Base-by-base conservation (phyloP, 306 rosid genomes). In the Hylodesmum podocarpum region DNA sequence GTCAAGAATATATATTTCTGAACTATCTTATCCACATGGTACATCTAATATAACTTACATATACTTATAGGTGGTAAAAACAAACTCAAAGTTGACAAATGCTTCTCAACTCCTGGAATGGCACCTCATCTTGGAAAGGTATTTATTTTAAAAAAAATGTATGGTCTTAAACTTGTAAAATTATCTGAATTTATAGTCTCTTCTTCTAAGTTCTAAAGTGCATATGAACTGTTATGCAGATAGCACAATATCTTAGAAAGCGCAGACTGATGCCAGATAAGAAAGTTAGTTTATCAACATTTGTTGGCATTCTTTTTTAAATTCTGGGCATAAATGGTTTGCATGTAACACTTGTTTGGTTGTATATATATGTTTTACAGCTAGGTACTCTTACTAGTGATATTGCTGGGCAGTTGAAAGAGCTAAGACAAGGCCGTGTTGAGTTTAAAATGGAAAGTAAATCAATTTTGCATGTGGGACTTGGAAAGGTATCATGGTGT, bases 81-180 rank as follows among this genome's bases (percentile, higher is more conserved):
- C 80, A 95, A 95, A 85, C 90, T 95, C 78, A 92, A 89, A 78
- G 94, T 92, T 25, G 99, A 95, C 80, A 95, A 95, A 88, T 95
- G 99, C 85, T 95, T 95, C 84, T 89, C 99, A 49, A 92, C 99
- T 73, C 97, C 92, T 72, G 93, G 96, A 84, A 92, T 95, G 99
- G 88, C 96, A 79, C 91, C 90, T 83, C 94, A 91, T 51, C 87
- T 95, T 78, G 95, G 89, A 68, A 95, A 95, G 99, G 99, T 95
- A 25, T 64, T 54, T 79, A 27, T 21, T 46, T 33, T 75, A 28
- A 47, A 29, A n/a, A n/a, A n/a, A n/a, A n/a, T n/a, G n/a, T n/a
- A n/a, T 73, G 33, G 24, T 70, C 40, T 44, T 63, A 28, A 80
- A 2, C 27, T 68, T 70, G 67, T 70, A 51, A 43, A 40, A 50